These are phyloP conservation scores for Knoxia roxburghii DNA, from an alignment of 257 asterid species.

Conservation along the genomic window DNA sequence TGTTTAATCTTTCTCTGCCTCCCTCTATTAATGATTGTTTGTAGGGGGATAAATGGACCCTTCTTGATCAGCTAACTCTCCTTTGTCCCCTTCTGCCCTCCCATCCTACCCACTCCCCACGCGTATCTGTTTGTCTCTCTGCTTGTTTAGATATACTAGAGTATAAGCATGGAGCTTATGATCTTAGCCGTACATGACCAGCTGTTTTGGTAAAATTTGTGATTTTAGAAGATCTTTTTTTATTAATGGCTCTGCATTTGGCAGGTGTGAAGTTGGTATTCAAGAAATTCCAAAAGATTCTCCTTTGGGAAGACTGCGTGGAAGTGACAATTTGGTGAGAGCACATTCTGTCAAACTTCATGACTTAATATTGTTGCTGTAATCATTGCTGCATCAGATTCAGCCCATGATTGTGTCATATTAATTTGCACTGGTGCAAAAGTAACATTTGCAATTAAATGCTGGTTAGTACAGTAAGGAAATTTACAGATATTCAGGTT, in stretches of 20 bases:
- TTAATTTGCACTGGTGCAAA: background rate
- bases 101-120: background rate
- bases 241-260: background rate
- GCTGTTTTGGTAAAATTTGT: slow-evolving; percentile 9
- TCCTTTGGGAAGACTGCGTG: slow-evolving; percentile 74
- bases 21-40: slow-evolving; percentile 2
- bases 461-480: too few species aligned
- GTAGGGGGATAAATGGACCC: background rate
- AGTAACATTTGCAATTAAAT: background rate
- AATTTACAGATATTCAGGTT: background rate
- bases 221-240: background rate
- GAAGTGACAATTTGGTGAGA: slow-evolving; percentile 93
- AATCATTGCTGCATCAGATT: background rate
- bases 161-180: background rate
- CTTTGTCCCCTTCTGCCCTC: background rate
- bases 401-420: background rate
- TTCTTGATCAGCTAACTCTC: slow-evolving; percentile 4
- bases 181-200: background rate
- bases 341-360: slow-evolving; percentile 5
- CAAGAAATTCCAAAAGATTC: slow-evolving; percentile 85
- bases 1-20: background rate
- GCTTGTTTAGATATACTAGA: background rate
- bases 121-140: background rate
- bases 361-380: background rate
- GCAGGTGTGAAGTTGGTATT: slow-evolving; percentile 84